Percentiles rank a stretch among this genome's conserved stretches.
phyloP scores from a whole-genome alignment of 306 rosid genomes.

The Lathyrus aphaca region DNA sequence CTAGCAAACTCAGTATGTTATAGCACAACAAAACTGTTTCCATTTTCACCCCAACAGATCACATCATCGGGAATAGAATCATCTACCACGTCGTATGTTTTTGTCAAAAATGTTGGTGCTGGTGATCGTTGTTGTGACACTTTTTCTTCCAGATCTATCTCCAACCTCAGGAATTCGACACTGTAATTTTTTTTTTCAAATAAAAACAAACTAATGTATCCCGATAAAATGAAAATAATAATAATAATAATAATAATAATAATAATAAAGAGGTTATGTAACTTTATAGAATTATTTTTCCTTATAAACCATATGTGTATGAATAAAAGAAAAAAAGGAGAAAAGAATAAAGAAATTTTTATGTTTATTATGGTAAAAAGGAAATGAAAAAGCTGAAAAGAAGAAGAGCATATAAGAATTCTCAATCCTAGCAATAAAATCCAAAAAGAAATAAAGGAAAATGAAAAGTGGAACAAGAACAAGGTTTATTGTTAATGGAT shows the following conservation, averaged over 20 bases:
- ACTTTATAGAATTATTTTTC: background rate
- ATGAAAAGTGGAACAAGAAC: slow-evolving; percentile 45
- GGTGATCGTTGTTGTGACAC: slow-evolving; percentile 54
- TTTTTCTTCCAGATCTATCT: slow-evolving; percentile 40
- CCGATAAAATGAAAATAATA: background rate
- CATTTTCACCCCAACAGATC: slow-evolving; percentile 76
- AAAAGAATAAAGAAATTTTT: background rate
- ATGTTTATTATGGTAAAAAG: background rate
- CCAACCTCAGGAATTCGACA: slow-evolving; percentile 39
- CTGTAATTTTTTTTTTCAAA: background rate
- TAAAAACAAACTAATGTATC: background rate
- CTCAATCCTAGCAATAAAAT: slow-evolving; percentile 97
- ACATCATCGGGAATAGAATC: slow-evolving; percentile 22
- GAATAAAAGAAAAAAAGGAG: background rate
- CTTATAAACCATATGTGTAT: background rate
- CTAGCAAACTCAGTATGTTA: slow-evolving; percentile 75
- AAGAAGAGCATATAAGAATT: slow-evolving; percentile 90
- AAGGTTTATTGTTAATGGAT: background rate
- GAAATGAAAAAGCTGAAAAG: slow-evolving; percentile 57
- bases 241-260: background rate
- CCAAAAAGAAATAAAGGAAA: slow-evolving; percentile 71
- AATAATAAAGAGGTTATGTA: background rate
- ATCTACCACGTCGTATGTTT: slow-evolving; percentile 67
- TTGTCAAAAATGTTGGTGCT: too few species aligned
- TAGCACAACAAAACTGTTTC: slow-evolving; percentile 83